Base-by-base conservation (phyloP, 345 rosid species). In the Eutrema heterophyllum region DNA sequence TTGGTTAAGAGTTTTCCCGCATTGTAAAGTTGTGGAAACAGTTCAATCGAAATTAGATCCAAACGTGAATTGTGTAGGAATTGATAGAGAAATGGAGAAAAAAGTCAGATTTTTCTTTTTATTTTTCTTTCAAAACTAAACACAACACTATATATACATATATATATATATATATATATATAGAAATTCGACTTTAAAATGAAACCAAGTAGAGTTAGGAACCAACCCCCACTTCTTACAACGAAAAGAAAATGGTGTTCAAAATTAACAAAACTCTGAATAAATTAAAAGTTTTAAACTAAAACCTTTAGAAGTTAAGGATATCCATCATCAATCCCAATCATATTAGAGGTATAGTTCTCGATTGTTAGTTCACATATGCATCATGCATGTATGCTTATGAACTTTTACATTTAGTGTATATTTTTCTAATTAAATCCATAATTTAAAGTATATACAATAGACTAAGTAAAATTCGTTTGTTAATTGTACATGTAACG, bases 1-100 rank as follows among this genome's bases (percentile, higher is more conserved):
- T 65, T 73, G 65, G 65, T 64, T 46, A 36, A 33, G 66, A 64
- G 58, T 18, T 59, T 53, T 14, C 40, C 44, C 18, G 30, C 71
- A 53, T 9, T 14, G 16, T 44, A 44, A 68, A 4, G 62, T 4
- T 15, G 3, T 56, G 3, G 21, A 56, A 30, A 30, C 36, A 32
- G 10, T 54, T 54, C 13, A 30, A 14, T 14, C 29, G 40, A 54
- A 54, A n/a, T n/a, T n/a, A 32, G 11, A 30, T 54, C 60, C 12
- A 54, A 54, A 54, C 29, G 24, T 54, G 60, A 30, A 15, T 9
- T 56, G 62, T 56, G 26, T 56, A 56, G 14, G 27, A 56, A 33
- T 26, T 29, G 32, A 15, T 46, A 64, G 35, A 44, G 35, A 27
- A 27, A 43, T 46, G 39, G 54, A 58, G 5, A 58, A 3, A 21